Conservation (phyloP, 495 filamentous ascomycete genomes). For the Tetracladium marchalianum region DNA sequence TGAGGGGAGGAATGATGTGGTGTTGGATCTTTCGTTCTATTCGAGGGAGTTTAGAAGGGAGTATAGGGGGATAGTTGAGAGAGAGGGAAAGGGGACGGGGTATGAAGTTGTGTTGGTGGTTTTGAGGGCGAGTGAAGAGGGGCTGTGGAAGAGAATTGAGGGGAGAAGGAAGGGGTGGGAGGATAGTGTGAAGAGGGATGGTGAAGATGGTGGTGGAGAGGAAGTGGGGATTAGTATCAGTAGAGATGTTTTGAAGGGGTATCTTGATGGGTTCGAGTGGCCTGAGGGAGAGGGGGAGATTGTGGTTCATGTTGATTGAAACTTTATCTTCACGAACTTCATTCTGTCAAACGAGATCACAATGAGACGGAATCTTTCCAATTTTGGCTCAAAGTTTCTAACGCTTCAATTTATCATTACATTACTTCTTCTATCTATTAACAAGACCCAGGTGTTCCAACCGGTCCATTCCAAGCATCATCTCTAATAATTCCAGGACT, state of each 20-base stretch:
- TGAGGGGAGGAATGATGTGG: no score
- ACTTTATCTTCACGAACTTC: no score
- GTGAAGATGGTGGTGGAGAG: neutral
- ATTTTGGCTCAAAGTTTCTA: no score
- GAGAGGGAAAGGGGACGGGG: neutral
- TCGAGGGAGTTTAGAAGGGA: neutral
- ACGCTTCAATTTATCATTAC: no score
- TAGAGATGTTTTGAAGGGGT: neutral
- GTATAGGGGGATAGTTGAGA: neutral
- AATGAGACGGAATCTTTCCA: no score
- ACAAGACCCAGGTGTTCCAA: constrained; percentile 14
- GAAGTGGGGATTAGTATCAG: neutral
- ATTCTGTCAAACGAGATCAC: no score
- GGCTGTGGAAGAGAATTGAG: no score
- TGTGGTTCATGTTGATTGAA: neutral
- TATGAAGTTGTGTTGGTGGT: no score
- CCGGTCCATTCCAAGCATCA: constrained; percentile 27
- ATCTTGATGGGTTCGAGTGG: neutral
- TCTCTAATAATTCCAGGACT: constrained; percentile 18
- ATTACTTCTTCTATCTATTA: neutral
- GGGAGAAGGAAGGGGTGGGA: neutral
- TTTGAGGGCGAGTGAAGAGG: no score
- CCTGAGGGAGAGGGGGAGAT: constrained; percentile 1
- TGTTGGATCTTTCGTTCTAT: neutral
- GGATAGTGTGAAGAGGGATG: neutral